Evolutionary conservation across 176 grass and related monocot species (phyloP).

Genomic region (Dactylis glomerata): DNA sequence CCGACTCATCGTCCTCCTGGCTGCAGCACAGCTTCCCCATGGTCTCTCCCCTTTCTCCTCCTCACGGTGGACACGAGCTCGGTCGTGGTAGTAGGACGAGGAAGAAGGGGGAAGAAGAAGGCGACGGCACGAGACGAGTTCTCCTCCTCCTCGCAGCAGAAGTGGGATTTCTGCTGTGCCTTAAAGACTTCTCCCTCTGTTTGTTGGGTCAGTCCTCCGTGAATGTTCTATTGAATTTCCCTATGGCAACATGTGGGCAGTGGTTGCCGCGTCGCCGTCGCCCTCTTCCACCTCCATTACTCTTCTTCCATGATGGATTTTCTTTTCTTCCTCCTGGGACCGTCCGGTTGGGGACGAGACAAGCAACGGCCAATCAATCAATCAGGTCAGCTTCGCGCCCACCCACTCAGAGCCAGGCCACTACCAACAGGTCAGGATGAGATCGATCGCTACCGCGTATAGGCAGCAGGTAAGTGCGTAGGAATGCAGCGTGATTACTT

Average conservation of each 20-base stretch:
- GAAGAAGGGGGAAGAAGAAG: neutral
- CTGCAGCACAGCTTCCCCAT: constrained; percentile 88
- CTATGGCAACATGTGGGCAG: constrained; percentile 29
- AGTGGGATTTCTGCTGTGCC: neutral
- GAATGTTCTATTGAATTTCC: neutral
- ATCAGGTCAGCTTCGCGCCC: neutral
- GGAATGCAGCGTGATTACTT: neutral
- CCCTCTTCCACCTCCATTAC: neutral
- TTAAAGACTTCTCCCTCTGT: neutral
- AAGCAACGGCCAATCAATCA: constrained; percentile 22
- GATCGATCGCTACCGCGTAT: neutral
- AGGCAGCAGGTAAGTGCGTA: neutral
- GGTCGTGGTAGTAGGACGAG: neutral
- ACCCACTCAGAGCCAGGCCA: constrained; percentile 20
- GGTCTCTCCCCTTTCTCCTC: neutral
- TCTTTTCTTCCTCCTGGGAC: constrained; percentile 10
- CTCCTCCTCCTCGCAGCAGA: neutral
- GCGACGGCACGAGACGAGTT: neutral
- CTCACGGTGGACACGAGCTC: neutral
- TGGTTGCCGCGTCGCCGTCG: constrained; percentile 58
- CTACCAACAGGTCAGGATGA: neutral
- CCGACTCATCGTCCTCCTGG: constrained; percentile 37
- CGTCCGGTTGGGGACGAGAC: constrained; percentile 26
- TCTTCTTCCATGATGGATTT: constrained; percentile 15
- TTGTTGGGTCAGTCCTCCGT: constrained; percentile 1